Conservation (phyloP, 1,284 basidiomycete species). For the Leccinum olivaceoglutinosum region DNA sequence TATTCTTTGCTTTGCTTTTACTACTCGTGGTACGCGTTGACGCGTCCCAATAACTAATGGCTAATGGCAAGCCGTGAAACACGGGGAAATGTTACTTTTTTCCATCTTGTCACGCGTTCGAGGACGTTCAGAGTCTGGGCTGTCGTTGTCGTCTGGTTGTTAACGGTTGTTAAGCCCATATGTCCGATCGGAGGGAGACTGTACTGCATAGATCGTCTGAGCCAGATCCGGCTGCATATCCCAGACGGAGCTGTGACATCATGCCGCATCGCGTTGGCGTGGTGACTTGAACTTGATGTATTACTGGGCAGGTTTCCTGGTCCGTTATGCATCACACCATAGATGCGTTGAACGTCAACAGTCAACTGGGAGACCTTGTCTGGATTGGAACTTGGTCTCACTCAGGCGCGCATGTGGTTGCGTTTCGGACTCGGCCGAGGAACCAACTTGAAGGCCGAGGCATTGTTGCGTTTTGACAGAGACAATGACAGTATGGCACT, state of each 20-base stretch:
- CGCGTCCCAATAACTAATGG: neutral
- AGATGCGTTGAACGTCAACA: neutral
- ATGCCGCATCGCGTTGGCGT: neutral
- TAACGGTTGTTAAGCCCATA: neutral
- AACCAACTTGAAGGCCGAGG: neutral
- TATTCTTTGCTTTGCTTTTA: neutral
- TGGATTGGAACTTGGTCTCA: neutral
- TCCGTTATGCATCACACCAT: neutral
- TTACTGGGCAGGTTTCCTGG: neutral
- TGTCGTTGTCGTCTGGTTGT: neutral
- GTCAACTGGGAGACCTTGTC: neutral
- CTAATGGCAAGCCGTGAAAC: conserved; percentile 7
- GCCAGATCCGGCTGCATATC: neutral
- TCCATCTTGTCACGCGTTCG: neutral
- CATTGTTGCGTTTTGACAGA: too few relatives aligned
- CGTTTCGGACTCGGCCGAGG: neutral
- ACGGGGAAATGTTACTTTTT: neutral
- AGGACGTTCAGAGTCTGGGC: neutral
- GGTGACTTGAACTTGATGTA: neutral
- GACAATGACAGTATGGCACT: too few relatives aligned
- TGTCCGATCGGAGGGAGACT: neutral
- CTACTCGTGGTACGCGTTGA: neutral
- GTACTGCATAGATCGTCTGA: too few relatives aligned
- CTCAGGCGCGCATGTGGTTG: neutral
- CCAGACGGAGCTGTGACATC: neutral